Evolutionary conservation across 2,329 filamentous ascomycete species (phyloP), one percentile per base, ranked within the genome.

Genomic region (Tolypocladium album): DNA sequence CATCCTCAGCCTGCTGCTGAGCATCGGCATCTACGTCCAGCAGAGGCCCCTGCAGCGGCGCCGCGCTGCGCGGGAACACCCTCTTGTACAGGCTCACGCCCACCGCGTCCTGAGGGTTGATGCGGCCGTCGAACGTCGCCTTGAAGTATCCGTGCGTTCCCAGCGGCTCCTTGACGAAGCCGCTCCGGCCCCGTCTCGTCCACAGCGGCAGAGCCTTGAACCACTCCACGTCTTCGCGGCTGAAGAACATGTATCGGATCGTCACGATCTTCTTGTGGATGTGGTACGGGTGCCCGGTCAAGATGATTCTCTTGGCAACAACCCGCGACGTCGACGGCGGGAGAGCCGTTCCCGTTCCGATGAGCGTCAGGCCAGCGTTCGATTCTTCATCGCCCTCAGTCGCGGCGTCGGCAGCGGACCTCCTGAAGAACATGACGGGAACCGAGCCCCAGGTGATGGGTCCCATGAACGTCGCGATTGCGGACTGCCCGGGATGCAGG

Each of bases 91-190:
- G 71, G 75, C 90, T 96, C 64, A 97, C 89, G 57, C 90, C 94
- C 55, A 99, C 86, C 3, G 92, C 87, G 76, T 99, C 94, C 76
- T 97, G 90, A 1, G 94, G 92, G 74, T 97, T 97, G 73, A 99
- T 93, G 71, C 89, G 90, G 15, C 88, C 91, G 72, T 99, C 95
- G 77, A 99, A 99, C 2, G 89, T 97, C 15, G 94, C 94, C 81
- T 99, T 99, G 83, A 97, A 97, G 78, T 99, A 99, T n/a, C 94
- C 94, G 74, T 99, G 94, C 42, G 94, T 99, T 67, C 94, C 94
- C 57, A 99, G 77, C 61, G 88, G 83, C 79, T 99, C 94, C 80
- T 97, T 97, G 79, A 99, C 86, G 73, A 87, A 97, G 11, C 94
- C 94, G 66, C 86, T 90, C 63, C 94, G 82, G 8, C 94, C 94